Evolutionary conservation across 2,329 filamentous ascomycete genomes (phyloP).

Genomic region (Aspergillus sp.): DNA sequence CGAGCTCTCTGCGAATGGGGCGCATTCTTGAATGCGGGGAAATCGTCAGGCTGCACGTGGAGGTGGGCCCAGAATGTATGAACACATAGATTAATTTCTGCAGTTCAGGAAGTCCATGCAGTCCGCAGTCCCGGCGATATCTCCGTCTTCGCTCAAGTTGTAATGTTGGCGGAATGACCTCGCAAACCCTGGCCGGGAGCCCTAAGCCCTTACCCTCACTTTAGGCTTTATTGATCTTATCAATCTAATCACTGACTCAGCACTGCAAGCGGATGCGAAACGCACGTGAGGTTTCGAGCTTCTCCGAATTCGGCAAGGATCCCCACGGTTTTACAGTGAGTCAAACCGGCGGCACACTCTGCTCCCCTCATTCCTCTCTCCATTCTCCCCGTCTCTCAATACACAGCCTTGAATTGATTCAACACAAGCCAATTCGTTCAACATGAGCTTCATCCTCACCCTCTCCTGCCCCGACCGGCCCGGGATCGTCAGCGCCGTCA

Average conservation of each 20-base stretch:
- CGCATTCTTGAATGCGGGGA: neutral
- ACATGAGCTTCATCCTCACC: conserved; percentile 69
- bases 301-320: neutral
- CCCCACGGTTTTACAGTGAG: neutral
- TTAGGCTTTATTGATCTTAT: neutral
- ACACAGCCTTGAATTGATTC: conserved; percentile 14
- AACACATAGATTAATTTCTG: neutral
- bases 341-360: neutral
- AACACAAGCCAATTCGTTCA: conserved; percentile 23
- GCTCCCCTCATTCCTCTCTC: neutral
- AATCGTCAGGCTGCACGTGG: neutral
- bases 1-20: conserved; percentile 1
- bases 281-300: neutral
- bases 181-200: neutral
- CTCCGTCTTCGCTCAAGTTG: conserved; percentile 1
- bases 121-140: neutral
- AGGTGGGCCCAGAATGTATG: neutral
- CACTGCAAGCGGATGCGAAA: neutral
- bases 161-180: neutral
- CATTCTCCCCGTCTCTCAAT: conserved; percentile 5
- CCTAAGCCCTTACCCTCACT: conserved; percentile 1
- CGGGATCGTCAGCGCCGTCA: conserved; percentile 82
- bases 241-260: conserved; percentile 4
- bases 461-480: conserved; percentile 81
- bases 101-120: neutral